Conservation (phyloP, 148 eudicot genomes). For the Rhododendron griersonianum region DNA sequence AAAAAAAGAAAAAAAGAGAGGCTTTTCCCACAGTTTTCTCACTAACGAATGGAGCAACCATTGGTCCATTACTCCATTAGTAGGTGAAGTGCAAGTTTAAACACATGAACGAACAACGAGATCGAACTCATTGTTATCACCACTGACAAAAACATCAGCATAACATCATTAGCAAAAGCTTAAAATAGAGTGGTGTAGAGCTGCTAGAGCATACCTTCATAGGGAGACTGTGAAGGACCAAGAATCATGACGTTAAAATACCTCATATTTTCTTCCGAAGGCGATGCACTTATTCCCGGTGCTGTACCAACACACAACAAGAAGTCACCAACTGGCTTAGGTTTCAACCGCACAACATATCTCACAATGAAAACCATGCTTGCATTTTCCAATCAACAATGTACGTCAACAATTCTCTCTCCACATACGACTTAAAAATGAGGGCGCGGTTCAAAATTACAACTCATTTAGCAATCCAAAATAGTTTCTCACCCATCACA, state of each 20-base stretch:
- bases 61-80: too few relatives aligned
- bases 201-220: conserved; percentile 85
- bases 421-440: not conserved
- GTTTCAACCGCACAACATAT: not conserved
- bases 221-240: conserved; percentile 96
- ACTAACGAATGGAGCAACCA: not conserved
- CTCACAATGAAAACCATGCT: not conserved
- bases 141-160: not conserved
- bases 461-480: not conserved
- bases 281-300: conserved; percentile 97
- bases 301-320: conserved; percentile 40
- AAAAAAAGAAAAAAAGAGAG: not conserved
- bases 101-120: not conserved
- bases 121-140: not conserved
- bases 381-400: not conserved
- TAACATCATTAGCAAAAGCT: not conserved
- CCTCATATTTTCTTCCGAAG: conserved; percentile 96
- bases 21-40: not conserved
- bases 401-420: not conserved
- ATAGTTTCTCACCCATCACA: not conserved
- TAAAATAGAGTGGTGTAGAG: not conserved
- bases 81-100: not conserved
- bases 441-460: too few relatives aligned
- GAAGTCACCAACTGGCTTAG: conserved; percentile 1
- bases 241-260: conserved; percentile 96